Base-by-base conservation (phyloP, 805 yeast genomes). In the Yueomyces sinensis region DNA sequence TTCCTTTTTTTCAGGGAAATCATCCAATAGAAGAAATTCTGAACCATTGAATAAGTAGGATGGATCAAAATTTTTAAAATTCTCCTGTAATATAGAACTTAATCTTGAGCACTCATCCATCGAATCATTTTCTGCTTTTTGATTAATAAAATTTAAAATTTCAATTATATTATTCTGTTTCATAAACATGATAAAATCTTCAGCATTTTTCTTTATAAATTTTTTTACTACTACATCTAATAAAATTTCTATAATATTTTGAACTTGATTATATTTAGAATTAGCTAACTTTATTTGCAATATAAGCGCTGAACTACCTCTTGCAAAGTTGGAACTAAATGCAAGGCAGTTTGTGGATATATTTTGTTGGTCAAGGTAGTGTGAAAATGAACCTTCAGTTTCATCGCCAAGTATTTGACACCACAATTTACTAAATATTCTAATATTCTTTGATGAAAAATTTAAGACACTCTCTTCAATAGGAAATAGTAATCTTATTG, bases 401-500 rank as follows among this genome's bases (percentile, higher is more conserved):
- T 80, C 89, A 49, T 74, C 76, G 1, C 89, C 89, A 33, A 77
- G 54, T 0, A 78, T 35, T 32, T 69, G 68, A 35, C 73, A 64
- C 77, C 83, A 74, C 3, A 65, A 50, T 9, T 52, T 52, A 22
- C 59, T 54, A 31, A 58, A 63, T 9, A 63, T 47, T 9, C 36
- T 29, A 2, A 54, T 13, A 17, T 59, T 57, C 28, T 38, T 47
- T 4, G 39, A 9, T 1, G 49, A 25, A 11, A 54, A 47, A 5
- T 32, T 13, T 13, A 41, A 27, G 6, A 24, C 16, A 1, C 34
- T 34, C 1, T 38, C 32, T 4, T 32, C 19, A 1, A 62, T 39
- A 1, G 74, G 76, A 49, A 72, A 76, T 15, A 63, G 34, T 4
- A 76, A 33, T 37, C 82, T 58, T 4, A 72, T 18, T 1, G 50